phyloP scores from a whole-genome alignment of 1,139 yeast species.

The Nakaseomyces kungkrabaensis region DNA sequence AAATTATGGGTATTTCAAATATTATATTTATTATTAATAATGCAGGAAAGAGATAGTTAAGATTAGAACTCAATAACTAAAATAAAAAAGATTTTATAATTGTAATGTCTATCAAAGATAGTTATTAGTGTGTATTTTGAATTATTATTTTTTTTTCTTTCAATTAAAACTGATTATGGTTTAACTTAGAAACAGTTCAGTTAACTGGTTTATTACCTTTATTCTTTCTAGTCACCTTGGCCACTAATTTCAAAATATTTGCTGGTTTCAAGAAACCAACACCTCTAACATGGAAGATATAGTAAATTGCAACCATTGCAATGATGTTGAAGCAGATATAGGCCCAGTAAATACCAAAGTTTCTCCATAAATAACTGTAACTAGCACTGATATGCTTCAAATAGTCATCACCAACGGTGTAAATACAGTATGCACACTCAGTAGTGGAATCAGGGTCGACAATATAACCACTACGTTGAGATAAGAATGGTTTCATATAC shows the following conservation, averaged over 20 bases:
- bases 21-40: background rate
- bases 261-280: constrained; percentile 6
- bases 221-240: constrained; percentile 4
- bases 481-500: constrained; percentile 35
- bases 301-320: constrained; percentile 38
- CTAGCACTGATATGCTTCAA: constrained; percentile 37
- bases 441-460: constrained; percentile 42
- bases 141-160: background rate
- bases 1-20: background rate
- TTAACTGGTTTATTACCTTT: background rate
- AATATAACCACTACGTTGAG: constrained; percentile 39
- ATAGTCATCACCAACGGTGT: constrained; percentile 44
- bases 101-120: background rate
- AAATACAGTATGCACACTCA: constrained; percentile 51
- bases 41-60: background rate
- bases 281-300: constrained; percentile 28
- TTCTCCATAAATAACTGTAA: constrained; percentile 51
- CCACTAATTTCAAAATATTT: constrained; percentile 4
- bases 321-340: constrained; percentile 46
- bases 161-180: too few species aligned
- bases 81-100: too few species aligned
- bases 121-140: background rate
- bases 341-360: constrained; percentile 50
- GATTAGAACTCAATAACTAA: background rate
- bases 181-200: background rate